phyloP scores from a whole-genome alignment of 345 rosid genomes.

The Leavenworthia alabamica region DNA sequence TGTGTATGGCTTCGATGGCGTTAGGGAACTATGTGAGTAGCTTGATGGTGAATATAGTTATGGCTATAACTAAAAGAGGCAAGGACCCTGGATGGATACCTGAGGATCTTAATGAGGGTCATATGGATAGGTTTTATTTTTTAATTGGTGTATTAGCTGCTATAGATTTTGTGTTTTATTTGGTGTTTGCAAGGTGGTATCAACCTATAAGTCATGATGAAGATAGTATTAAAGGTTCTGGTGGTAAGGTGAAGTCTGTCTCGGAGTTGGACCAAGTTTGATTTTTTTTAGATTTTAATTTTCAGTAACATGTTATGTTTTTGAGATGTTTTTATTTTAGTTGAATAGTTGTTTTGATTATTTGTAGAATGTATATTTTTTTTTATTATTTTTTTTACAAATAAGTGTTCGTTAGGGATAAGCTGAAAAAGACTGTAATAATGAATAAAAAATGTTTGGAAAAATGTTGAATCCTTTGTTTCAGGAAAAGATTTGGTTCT shows the following conservation, averaged over 20 bases:
- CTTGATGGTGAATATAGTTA: slow-evolving; percentile 60
- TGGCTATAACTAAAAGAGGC: slow-evolving; percentile 51
- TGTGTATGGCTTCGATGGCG: slow-evolving; percentile 92
- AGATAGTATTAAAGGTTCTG: slow-evolving; percentile 22
- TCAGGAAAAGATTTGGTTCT: background rate
- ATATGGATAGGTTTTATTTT: slow-evolving; percentile 74
- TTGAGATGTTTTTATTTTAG: background rate
- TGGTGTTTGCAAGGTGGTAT: slow-evolving; percentile 71
- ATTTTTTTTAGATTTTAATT: background rate
- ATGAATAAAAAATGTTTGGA: background rate
- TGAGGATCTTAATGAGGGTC: slow-evolving; percentile 54
- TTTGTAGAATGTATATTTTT: background rate
- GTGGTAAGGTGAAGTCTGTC: background rate
- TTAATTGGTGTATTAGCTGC: slow-evolving; percentile 53
- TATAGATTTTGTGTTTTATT: slow-evolving; percentile 55
- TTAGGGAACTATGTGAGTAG: slow-evolving; percentile 87
- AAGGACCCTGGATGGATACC: slow-evolving; percentile 76
- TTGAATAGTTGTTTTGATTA: background rate
- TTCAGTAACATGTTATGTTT: background rate
- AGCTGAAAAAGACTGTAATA: background rate
- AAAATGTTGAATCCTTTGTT: background rate
- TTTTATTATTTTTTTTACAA: slow-evolving; percentile 4
- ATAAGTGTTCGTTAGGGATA: background rate
- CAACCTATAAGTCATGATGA: slow-evolving; percentile 50
- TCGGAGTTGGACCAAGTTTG: slow-evolving; percentile 25